Base-by-base conservation (phyloP, 352 stramenopile species). In the Thraustochytrium striatum region DNA sequence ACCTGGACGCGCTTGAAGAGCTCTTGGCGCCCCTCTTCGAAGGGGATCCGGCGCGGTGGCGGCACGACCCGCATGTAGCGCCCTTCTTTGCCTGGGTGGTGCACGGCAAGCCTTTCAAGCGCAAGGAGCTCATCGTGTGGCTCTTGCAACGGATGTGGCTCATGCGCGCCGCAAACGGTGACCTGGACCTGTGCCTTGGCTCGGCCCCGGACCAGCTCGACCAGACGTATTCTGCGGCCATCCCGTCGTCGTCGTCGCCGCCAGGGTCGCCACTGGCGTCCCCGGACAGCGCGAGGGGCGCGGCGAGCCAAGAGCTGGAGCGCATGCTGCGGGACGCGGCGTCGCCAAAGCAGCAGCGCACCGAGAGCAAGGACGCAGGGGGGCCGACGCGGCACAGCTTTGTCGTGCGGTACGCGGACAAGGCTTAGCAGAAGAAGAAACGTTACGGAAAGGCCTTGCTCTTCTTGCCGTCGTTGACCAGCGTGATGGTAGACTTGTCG, bases 381-480 rank as follows among this genome's bases (percentile, higher is more conserved):
- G n/a, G n/a, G n/a, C n/a, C n/a, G n/a, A n/a, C n/a, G n/a, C n/a
- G n/a, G n/a, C n/a, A n/a, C n/a, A n/a, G n/a, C n/a, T n/a, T n/a
- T n/a, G n/a, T n/a, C n/a, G n/a, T n/a, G n/a, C n/a, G n/a, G n/a
- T n/a, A n/a, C n/a, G n/a, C n/a, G n/a, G n/a, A n/a, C n/a, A n/a
- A n/a, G n/a, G n/a, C n/a, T n/a, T n/a, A n/a, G n/a, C n/a, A n/a
- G n/a, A n/a, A n/a, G n/a, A n/a, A n/a, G n/a, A n/a, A n/a, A n/a
- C n/a, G 47, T 55, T 55, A 55, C 47, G 16, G 47, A 25, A 80
- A 80, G 33, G 70, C 70, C 38, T 75, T 70, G 30, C 33, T 44
- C 47, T 80, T 80, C 33, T 80, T 80, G 0, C 58, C 58, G 28
- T 72, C 36, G 5, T 80, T 33, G 21, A 80, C 30, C 1, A 80